phyloP scores from a whole-genome alignment of 2,329 filamentous ascomycete species.

The Colletotrichum noveboracense region DNA sequence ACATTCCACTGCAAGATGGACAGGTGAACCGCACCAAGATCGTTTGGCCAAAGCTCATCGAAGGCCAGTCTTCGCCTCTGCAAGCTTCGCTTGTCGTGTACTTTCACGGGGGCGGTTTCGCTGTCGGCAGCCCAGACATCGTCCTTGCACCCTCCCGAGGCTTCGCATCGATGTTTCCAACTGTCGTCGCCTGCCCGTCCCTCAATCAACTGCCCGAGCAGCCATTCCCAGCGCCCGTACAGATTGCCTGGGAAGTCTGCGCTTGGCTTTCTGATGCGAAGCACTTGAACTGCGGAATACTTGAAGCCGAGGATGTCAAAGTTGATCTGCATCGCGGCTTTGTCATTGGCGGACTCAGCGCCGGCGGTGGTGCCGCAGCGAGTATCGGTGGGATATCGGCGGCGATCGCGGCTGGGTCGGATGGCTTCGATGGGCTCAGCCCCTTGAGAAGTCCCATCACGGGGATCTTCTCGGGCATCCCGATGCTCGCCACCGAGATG shows the following conservation, averaged over 20 bases:
- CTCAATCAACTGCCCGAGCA: not conserved
- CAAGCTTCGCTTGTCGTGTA: not conserved
- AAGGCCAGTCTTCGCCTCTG: not conserved
- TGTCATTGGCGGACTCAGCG: not conserved
- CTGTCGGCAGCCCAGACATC: not conserved
- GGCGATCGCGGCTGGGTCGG: not conserved
- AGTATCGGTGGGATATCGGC: not conserved
- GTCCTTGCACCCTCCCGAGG: not conserved
- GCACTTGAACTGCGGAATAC: not conserved
- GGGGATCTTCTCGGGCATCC: not conserved
- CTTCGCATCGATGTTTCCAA: not conserved
- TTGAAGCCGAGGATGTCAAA: not conserved
- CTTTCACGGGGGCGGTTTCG: not conserved
- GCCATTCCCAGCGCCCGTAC: not conserved
- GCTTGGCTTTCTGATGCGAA: not conserved
- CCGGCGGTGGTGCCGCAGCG: not conserved
- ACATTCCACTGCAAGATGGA: not conserved
- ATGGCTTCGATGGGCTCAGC: not conserved
- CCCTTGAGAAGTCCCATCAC: not conserved
- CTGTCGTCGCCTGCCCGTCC: not conserved
- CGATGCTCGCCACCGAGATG: not conserved
- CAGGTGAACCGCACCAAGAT: not conserved
- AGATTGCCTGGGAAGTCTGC: not conserved
- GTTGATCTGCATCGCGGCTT: not conserved
- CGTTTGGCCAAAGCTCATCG: accelerated